phyloP scores from a whole-genome alignment of 2,329 filamentous ascomycete genomes.

The Claviceps spartinae region DNA sequence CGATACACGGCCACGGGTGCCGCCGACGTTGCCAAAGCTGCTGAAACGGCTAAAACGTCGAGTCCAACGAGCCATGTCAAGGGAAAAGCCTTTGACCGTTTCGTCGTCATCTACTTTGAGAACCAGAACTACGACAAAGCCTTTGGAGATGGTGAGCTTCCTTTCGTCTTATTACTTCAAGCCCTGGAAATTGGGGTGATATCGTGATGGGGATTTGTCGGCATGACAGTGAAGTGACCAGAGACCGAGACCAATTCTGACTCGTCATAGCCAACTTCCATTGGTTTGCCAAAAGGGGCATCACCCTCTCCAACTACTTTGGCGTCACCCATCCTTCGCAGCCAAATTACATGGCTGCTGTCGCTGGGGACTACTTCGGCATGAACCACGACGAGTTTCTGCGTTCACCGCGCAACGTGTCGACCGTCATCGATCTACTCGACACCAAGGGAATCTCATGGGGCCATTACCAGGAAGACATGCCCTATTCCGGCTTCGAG shows the following conservation, averaged over 20 bases:
- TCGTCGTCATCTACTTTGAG: slow-evolving; percentile 64
- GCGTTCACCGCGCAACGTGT: slow-evolving; percentile 44
- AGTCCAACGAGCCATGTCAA: slow-evolving; percentile 50
- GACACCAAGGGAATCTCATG: slow-evolving; percentile 51
- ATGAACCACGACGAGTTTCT: slow-evolving; percentile 56
- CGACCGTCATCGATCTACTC: slow-evolving; percentile 54
- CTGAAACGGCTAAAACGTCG: slow-evolving; percentile 45
- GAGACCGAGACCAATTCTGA: no score
- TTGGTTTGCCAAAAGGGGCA: slow-evolving; percentile 17
- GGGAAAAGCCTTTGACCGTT: slow-evolving; percentile 60
- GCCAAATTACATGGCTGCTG: slow-evolving; percentile 60
- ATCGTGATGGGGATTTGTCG: no score
- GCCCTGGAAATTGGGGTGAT: neutral
- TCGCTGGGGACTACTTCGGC: slow-evolving; percentile 61
- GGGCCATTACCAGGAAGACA: slow-evolving; percentile 64
- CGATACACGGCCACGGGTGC: slow-evolving; percentile 38
- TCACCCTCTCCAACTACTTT: slow-evolving; percentile 27
- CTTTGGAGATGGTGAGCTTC: slow-evolving; percentile 41
- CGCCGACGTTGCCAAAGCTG: slow-evolving; percentile 37
- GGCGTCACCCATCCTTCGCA: slow-evolving; percentile 59
- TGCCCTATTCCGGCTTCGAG: slow-evolving; percentile 63
- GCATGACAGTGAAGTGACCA: no score
- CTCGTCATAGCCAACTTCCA: slow-evolving; percentile 14
- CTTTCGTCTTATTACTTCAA: neutral
- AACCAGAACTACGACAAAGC: slow-evolving; percentile 59